phyloP scores from a whole-genome alignment of 257 asterid species.

The Solanum pennellii region DNA sequence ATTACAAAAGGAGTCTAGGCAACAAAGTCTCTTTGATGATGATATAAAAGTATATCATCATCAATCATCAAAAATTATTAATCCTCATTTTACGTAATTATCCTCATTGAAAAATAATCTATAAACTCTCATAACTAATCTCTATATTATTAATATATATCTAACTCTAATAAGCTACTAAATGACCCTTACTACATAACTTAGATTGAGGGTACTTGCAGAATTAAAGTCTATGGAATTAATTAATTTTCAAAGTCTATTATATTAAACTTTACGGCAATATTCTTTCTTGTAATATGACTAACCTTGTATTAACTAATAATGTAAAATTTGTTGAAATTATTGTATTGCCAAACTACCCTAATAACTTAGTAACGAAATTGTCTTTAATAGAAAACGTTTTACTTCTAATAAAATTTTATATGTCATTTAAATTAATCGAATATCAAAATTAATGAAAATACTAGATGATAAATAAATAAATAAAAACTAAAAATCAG shows the following conservation, averaged over 20 bases:
- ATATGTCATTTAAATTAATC: too few species aligned
- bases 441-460: too few species aligned
- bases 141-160: too few species aligned
- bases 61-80: background rate
- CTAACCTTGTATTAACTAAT: too few species aligned
- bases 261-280: background rate
- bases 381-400: too few species aligned
- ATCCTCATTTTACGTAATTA: too few species aligned
- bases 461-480: too few species aligned
- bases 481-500: too few species aligned
- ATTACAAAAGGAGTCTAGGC: background rate
- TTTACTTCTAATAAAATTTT: too few species aligned
- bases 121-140: rapidly evolving
- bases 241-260: background rate
- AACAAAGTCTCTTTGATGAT: too few species aligned
- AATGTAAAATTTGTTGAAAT: background rate
- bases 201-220: background rate
- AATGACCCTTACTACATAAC: background rate
- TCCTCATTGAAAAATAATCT: too few species aligned
- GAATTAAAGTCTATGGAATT: background rate
- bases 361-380: background rate
- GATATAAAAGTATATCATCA: background rate
- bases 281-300: too few species aligned
- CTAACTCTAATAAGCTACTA: background rate
- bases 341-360: background rate